Base-by-base conservation (phyloP, 345 rosid species). In the Lagerstroemia speciosa region DNA sequence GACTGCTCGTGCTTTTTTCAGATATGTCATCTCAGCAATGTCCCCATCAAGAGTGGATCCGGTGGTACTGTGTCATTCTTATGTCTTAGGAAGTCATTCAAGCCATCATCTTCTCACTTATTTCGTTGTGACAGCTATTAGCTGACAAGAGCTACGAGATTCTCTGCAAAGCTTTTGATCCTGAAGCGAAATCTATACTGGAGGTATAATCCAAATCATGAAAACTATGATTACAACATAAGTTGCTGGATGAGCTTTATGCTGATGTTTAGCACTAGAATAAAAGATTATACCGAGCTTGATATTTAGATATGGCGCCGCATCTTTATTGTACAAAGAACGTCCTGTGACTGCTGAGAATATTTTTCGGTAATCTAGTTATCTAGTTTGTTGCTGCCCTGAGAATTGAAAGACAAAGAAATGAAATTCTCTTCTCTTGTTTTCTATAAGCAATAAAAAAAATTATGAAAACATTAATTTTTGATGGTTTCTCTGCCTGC, bases 111-210 rank as follows among this genome's bases (percentile, higher is more conserved):
- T 7, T 70, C 29, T 37, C 40, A 29, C 67, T 29, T 69, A 58
- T 64, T 27, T 45, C 27, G 45, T 16, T 38, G 41, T 72, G n/a
- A 73, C 85, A 92, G 96, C 66, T 68, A 62, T 78, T 80, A 69
- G 69, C 69, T 55, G 82, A 77, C 38, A 83, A 66, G 37, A 89
- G 76, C 66, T 91, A 91, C 72, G 96, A 89, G 76, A 91, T 94
- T 83, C 96, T 91, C 60, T 94, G 97, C 91, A 91, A 85, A 82
- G 83, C 85, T 46, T 84, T 91, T 80, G 88, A 84, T 76, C 69
- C 71, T 19, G 89, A 89, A 77, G 89, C 90, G 68, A 84, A 86
- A 79, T 76, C 81, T 64, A 72, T 60, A 19, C 73, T 91, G 78
- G 90, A 91, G 93, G 96, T 87, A 81, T 37, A 64, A 20, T 55